Evolutionary conservation across 2,329 filamentous ascomycete genomes (phyloP).

Genomic region (Penicillium sp.): DNA sequence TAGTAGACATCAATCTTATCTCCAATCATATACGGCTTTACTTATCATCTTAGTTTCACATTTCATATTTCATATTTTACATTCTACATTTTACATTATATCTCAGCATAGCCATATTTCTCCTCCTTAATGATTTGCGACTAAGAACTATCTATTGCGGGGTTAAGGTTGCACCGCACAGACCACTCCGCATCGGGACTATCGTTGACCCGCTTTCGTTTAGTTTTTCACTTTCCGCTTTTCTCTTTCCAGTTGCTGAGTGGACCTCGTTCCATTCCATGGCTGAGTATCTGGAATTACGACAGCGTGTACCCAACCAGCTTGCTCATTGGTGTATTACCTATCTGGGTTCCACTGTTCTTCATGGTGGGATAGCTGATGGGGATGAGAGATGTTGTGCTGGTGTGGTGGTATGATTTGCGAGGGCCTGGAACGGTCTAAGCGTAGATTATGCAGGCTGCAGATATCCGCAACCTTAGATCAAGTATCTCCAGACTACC

Average conservation of each 20-base stretch:
- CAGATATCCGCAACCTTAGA: slow-evolving; percentile 8
- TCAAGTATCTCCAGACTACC: no score
- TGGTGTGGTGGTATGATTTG: not conserved
- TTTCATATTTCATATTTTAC: no score
- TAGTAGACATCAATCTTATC: no score
- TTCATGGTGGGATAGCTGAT: not conserved
- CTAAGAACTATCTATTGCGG: slow-evolving; percentile 16
- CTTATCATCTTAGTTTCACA: no score
- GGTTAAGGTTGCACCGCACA: slow-evolving; percentile 25
- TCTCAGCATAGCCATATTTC: no score
- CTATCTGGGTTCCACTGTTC: not conserved
- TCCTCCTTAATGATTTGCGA: no score
- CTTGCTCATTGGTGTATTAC: slow-evolving; percentile 8
- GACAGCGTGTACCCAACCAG: slow-evolving; percentile 13
- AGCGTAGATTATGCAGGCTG: slow-evolving; percentile 4
- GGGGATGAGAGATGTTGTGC: not conserved
- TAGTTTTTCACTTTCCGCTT: no score
- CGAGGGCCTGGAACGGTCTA: not conserved
- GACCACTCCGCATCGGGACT: slow-evolving; percentile 5
- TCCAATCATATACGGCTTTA: no score
- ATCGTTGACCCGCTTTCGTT: not conserved
- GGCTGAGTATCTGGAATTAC: not conserved
- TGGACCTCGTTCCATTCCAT: not conserved
- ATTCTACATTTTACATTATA: no score
- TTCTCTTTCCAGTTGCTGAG: no score